Evolutionary conservation across 495 filamentous ascomycete genomes (phyloP), one percentile per base, ranked within the genome.

Genomic region (Penicillium paxilli): DNA sequence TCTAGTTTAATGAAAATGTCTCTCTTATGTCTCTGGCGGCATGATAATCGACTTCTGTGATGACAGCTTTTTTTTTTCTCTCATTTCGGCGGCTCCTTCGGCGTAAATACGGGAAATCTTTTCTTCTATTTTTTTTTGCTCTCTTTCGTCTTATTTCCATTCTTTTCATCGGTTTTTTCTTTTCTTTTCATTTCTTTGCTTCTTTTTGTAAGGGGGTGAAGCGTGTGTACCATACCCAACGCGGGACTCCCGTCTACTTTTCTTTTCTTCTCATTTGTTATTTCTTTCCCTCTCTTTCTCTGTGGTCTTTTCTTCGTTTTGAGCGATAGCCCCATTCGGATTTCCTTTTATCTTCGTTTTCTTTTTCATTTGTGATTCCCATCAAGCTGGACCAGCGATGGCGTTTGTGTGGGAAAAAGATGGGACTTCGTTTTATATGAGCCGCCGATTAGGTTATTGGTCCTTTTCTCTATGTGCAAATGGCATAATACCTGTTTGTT

Each of bases 351-450:
- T 20, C 16, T 33, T n/a, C n/a, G 28, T 57, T 46, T 47, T 33
- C n/a, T 46, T 41, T 44, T 58, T 49, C 33, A 48, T 60, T 56
- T 60, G 44, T 62, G 47, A 58, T 62, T 62, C 54, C 46, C 56
- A 37, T 54, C 51, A 44, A 47, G 51, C 46, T 42, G 40, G 40
- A 65, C 70, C 56, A 71, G 69, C 65, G 64, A 64, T 54, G 69
- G 69, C 71, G 71, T 74, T 72, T 47, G 50, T 44, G 48, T 55
- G 63, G 60, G 53, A 48, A 64, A 62, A 65, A 62, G 57, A 64
- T 49, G 55, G 60, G 56, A 45, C 47, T 54, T 53, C 41, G 38
- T 24, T 54, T 49, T 24, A n/a, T 30, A 23, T 40, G 52, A 42
- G 17, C 40, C 20, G 40, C 19, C 40, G 40, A 50, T 44, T 40